phyloP scores from a whole-genome alignment of 345 rosid species.

The Geranium rotundifolium region DNA sequence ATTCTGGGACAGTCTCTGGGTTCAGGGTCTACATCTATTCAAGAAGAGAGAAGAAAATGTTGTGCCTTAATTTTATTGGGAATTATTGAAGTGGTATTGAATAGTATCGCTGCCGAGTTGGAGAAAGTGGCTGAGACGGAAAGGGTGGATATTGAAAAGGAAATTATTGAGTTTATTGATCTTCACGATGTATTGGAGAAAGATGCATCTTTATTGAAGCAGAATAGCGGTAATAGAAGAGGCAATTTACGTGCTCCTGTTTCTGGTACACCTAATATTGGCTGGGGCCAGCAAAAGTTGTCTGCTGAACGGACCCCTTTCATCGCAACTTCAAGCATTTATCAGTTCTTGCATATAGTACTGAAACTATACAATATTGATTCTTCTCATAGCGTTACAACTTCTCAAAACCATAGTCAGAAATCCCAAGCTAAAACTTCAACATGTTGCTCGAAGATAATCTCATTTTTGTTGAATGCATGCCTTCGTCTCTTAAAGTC shows the following conservation, averaged over 20 bases:
- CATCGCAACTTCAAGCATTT: slow-evolving; percentile 63
- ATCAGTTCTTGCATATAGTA: slow-evolving; percentile 35
- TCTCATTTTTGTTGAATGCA: slow-evolving; percentile 44
- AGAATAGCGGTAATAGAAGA: slow-evolving; percentile 32
- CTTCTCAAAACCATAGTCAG: slow-evolving; percentile 47
- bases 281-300: slow-evolving; percentile 21
- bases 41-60: slow-evolving; percentile 46
- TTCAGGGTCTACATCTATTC: slow-evolving; percentile 31
- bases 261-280: slow-evolving; percentile 18
- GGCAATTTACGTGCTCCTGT: slow-evolving; percentile 24
- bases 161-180: slow-evolving; percentile 41
- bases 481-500: slow-evolving; percentile 43
- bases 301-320: slow-evolving; percentile 35
- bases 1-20: slow-evolving; percentile 46
- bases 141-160: slow-evolving; percentile 45
- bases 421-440: slow-evolving; percentile 27
- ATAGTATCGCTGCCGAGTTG: slow-evolving; percentile 37
- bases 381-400: slow-evolving; percentile 15
- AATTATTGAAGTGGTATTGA: slow-evolving; percentile 53
- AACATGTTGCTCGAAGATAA: slow-evolving; percentile 23
- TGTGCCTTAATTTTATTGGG: slow-evolving; percentile 41
- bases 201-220: slow-evolving; percentile 27
- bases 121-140: slow-evolving; percentile 43
- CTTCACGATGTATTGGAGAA: slow-evolving; percentile 39
- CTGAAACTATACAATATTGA: slow-evolving; percentile 24